Conservation (phyloP, 176 grass and related monocot genomes). For the Zizania latifolia region DNA sequence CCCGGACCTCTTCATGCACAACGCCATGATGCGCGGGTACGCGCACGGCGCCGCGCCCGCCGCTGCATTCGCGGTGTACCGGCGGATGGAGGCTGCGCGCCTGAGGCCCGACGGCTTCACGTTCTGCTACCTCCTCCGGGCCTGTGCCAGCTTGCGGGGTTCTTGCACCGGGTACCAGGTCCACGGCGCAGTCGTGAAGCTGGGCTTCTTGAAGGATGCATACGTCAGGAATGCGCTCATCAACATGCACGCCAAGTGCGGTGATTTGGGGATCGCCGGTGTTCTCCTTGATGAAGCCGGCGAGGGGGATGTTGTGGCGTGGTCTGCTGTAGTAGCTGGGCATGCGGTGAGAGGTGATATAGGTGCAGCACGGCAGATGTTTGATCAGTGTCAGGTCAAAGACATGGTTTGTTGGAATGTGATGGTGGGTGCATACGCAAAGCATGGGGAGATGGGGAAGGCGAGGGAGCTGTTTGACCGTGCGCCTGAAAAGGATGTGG, state of each 20-base stretch:
- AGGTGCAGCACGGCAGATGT: constrained; percentile 23
- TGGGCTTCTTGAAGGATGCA: constrained; percentile 23
- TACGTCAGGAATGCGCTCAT: constrained; percentile 44
- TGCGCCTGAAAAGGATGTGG: constrained; percentile 24
- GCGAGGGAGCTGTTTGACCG: constrained; percentile 33
- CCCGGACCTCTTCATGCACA: constrained; percentile 52
- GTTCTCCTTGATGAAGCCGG: constrained; percentile 17
- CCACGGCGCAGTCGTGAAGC: constrained; percentile 30
- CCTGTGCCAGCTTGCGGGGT: constrained; percentile 1
- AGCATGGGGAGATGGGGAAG: constrained; percentile 34
- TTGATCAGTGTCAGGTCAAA: constrained; percentile 29
- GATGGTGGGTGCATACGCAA: constrained; percentile 35
- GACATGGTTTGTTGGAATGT: constrained; percentile 47
- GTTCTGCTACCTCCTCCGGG: constrained; percentile 39
- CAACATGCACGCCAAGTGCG: constrained; percentile 39
- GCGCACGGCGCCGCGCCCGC: not conserved
- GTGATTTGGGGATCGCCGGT: constrained; percentile 17
- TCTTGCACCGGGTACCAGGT: constrained; percentile 23
- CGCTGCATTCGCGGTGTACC: constrained; percentile 12
- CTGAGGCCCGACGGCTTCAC: constrained; percentile 35
- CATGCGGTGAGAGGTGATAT: constrained; percentile 30
- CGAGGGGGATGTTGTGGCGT: constrained; percentile 23
- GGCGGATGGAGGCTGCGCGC: not conserved
- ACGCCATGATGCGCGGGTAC: constrained; percentile 33
- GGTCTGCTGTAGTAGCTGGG: constrained; percentile 21